Percentiles rank a stretch among this genome's conserved stretches.
phyloP scores from a whole-genome alignment of 1,284 basidiomycete genomes.

The Clitocybe nebularis region DNA sequence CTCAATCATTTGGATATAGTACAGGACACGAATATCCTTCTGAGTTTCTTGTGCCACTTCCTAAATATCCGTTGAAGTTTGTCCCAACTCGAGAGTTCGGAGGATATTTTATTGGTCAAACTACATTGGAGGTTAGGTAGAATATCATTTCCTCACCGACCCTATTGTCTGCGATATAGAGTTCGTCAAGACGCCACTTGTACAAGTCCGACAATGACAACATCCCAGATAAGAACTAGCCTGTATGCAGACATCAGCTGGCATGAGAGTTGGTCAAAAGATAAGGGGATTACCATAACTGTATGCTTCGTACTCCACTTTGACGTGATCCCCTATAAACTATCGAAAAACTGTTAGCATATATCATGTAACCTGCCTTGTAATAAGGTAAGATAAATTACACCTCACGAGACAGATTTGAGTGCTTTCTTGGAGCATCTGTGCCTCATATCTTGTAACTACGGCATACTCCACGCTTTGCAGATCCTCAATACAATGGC shows the following conservation, averaged over 20 bases:
- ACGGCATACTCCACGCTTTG: no score
- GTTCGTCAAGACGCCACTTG: conserved; percentile 74
- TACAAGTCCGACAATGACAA: conserved; percentile 72
- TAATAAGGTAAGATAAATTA: no score
- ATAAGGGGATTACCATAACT: conserved; percentile 70
- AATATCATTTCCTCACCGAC: conserved; percentile 58
- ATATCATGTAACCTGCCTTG: conserved; percentile 47
- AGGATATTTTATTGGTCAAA: conserved; percentile 42
- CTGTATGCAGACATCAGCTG: conserved; percentile 32
- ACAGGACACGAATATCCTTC: conserved; percentile 55
- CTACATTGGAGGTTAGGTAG: conserved; percentile 60
- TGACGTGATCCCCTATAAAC: conserved; percentile 81
- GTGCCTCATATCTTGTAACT: no score
- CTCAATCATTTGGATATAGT: no score
- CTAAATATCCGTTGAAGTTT: conserved; percentile 69
- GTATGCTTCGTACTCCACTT: conserved; percentile 87
- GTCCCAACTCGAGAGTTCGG: conserved; percentile 65
- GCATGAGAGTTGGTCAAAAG: not conserved
- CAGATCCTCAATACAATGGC: no score
- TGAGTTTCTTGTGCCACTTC: conserved; percentile 81
- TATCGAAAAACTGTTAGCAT: no score
- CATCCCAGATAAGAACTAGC: conserved; percentile 81
- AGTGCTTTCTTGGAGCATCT: no score
- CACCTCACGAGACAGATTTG: no score
- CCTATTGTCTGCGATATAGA: conserved; percentile 66